Conservation (phyloP, 495 filamentous ascomycete genomes). For the Aspergillus ellipticus region DNA sequence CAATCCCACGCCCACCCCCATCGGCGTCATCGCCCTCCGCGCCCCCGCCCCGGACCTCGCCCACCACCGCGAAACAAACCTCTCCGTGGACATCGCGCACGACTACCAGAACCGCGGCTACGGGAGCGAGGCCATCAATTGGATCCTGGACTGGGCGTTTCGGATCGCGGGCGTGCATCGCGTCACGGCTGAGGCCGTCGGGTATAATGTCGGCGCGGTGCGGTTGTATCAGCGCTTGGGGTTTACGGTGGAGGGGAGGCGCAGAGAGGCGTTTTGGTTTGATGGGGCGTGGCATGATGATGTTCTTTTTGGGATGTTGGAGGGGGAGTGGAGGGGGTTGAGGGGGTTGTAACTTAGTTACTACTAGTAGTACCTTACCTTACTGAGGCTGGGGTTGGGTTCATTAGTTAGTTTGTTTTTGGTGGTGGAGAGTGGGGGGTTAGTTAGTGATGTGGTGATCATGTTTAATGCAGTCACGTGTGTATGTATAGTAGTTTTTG, state of each 20-base stretch:
- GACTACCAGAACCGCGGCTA: neutral
- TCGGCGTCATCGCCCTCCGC: neutral
- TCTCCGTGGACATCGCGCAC: neutral
- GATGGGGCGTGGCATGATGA: constrained; percentile 1
- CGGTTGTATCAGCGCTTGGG: constrained; percentile 3
- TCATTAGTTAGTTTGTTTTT: too few relatives aligned
- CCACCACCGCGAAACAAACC: neutral
- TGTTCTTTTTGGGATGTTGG: neutral
- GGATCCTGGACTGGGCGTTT: constrained; percentile 4
- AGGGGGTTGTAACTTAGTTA: neutral
- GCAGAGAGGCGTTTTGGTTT: constrained; percentile 1
- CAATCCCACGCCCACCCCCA: neutral
- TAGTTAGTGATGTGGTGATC: too few relatives aligned
- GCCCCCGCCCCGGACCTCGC: neutral
- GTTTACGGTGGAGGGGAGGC: constrained; percentile 2
- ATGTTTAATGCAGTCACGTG: too few relatives aligned
- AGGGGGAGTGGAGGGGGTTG: neutral
- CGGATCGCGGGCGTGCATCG: constrained; percentile 1
- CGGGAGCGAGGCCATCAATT: constrained; percentile 1
- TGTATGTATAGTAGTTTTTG: too few relatives aligned
- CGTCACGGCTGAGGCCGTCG: neutral
- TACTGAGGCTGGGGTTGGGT: neutral
- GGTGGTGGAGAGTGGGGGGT: too few relatives aligned
- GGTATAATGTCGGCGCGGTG: neutral
- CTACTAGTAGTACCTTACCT: too few relatives aligned